Conservation (phyloP, 2,329 filamentous ascomycete genomes). For the Elsinoe arachidis region DNA sequence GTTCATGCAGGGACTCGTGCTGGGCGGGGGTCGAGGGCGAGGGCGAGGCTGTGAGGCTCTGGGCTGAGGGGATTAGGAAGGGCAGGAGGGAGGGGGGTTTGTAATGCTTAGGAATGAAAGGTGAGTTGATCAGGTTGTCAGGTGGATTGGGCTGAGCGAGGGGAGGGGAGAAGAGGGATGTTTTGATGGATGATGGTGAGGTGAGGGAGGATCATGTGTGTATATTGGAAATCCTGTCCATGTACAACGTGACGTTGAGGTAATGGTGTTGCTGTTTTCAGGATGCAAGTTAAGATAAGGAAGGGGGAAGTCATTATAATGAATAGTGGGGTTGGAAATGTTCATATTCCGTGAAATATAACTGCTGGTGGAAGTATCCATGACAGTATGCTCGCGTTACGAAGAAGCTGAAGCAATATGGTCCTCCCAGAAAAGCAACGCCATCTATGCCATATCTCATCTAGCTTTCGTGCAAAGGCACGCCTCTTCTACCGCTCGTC, state of each 20-base stretch:
- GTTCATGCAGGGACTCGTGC: too few relatives aligned
- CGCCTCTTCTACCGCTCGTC: conserved; percentile 23
- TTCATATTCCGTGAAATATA: not conserved
- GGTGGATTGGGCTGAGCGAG: not conserved
- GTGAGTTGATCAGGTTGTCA: too few relatives aligned
- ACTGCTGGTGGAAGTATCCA: not conserved
- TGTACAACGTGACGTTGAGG: too few relatives aligned
- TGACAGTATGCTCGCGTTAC: not conserved
- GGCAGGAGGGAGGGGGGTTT: not conserved
- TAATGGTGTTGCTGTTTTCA: too few relatives aligned
- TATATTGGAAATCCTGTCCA: too few relatives aligned
- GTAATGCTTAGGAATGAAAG: not conserved
- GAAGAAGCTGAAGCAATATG: too few relatives aligned
- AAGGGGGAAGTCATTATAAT: not conserved
- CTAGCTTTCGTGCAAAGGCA: not conserved
- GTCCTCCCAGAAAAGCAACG: not conserved
- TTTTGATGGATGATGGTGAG: not conserved
- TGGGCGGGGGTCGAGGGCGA: not conserved
- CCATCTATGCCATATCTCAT: conserved; percentile 1
- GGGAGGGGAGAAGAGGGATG: not conserved
- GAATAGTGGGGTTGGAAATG: too few relatives aligned
- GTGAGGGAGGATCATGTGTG: too few relatives aligned
- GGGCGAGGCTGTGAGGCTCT: not conserved
- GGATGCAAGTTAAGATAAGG: too few relatives aligned
- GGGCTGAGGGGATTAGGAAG: not conserved